Evolutionary conservation across 1,284 basidiomycete genomes (phyloP).

Genomic region (Boletellus sp.): DNA sequence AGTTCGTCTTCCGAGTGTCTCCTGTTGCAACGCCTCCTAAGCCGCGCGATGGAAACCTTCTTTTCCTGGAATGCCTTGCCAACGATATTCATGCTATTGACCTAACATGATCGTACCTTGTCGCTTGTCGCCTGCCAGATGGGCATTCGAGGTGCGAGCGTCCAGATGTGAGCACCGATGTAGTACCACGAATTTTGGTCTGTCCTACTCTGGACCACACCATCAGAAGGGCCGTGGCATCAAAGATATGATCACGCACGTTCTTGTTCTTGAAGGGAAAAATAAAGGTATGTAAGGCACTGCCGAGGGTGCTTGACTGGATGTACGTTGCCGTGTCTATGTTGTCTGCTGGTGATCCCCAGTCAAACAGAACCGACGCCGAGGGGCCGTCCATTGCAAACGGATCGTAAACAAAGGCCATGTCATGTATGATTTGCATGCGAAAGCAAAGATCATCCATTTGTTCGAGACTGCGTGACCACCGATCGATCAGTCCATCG

Average conservation of each 20-base stretch:
- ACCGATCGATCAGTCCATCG: background rate
- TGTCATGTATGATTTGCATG: conserved; percentile 34
- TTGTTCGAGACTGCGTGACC: conserved; percentile 31
- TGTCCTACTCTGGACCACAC: conserved; percentile 29
- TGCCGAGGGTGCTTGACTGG: conserved; percentile 12
- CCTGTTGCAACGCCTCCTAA: conserved; percentile 31
- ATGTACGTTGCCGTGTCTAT: conserved; percentile 35
- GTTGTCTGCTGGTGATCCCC: conserved; percentile 40
- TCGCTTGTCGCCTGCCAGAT: conserved; percentile 39
- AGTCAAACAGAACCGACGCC: conserved; percentile 48
- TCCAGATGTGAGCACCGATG: conserved; percentile 43
- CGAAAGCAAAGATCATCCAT: conserved; percentile 36
- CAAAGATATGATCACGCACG: conserved; percentile 27
- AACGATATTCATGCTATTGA: background rate
- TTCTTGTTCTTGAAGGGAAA: conserved; percentile 42
- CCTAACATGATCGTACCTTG: conserved; percentile 28
- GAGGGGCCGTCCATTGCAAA: conserved; percentile 45
- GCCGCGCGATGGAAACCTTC: conserved; percentile 32
- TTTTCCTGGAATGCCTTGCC: conserved; percentile 29
- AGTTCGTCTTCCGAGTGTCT: conserved; percentile 30
- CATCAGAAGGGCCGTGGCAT: background rate
- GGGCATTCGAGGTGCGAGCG: conserved; percentile 20
- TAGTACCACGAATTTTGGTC: conserved; percentile 39
- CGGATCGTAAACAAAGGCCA: conserved; percentile 52
- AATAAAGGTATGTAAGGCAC: conserved; percentile 45